phyloP scores from a whole-genome alignment of 2,329 filamentous ascomycete genomes.

The Ophiostoma fasciatum region DNA sequence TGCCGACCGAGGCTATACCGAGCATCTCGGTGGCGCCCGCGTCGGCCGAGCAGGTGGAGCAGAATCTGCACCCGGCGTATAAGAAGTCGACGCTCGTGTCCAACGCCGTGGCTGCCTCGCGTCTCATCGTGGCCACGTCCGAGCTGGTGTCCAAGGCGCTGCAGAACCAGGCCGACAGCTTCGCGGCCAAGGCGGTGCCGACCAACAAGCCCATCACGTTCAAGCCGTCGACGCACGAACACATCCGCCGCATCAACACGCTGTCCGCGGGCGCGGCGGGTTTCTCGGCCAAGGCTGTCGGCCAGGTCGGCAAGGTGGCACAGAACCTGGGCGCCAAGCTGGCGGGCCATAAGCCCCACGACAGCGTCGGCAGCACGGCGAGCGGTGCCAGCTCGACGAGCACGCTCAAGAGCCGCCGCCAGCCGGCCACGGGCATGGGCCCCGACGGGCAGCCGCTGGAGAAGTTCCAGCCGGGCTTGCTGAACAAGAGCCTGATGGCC shows the following conservation, averaged over 20 bases:
- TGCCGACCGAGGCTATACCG: constrained; percentile 51
- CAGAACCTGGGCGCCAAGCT: constrained; percentile 78
- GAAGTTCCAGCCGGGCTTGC: constrained; percentile 70
- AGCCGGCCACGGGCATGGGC: constrained; percentile 43
- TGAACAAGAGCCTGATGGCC: constrained; percentile 94
- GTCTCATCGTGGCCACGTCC: constrained; percentile 80
- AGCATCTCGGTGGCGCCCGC: constrained; percentile 53
- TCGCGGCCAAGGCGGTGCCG: constrained; percentile 68
- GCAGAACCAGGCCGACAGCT: constrained; percentile 61
- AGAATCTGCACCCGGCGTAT: constrained; percentile 81
- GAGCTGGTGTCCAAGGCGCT: constrained; percentile 65
- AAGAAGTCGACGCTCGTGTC: constrained; percentile 74
- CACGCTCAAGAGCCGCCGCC: constrained; percentile 1
- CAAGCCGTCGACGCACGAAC: constrained; percentile 66
- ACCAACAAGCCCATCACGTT: constrained; percentile 74
- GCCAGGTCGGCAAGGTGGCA: constrained; percentile 66
- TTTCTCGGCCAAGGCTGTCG: constrained; percentile 73
- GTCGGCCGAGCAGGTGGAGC: constrained; percentile 55
- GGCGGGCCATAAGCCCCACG: constrained; percentile 20
- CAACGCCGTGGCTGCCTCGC: constrained; percentile 74
- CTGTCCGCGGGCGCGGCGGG: constrained; percentile 67
- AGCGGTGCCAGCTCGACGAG: not conserved
- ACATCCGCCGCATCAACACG: constrained; percentile 79
- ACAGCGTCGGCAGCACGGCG: not conserved
- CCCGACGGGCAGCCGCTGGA: constrained; percentile 51